Conservation (phyloP, 169 alveolate species). For the Cytauxzoon felis region DNA sequence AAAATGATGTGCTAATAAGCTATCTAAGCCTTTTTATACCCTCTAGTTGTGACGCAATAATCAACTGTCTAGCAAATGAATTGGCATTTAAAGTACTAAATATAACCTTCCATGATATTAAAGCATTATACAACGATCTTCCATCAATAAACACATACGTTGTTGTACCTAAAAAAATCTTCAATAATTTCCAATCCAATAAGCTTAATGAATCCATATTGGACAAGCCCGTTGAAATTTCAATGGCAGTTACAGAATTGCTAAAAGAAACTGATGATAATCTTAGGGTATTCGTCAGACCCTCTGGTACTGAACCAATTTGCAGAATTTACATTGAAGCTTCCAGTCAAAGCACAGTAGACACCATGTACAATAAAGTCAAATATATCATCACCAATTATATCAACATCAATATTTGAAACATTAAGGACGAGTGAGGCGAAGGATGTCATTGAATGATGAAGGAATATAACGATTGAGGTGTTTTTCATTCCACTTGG, state of each 20-base stretch:
- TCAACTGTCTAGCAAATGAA: slow-evolving; percentile 62
- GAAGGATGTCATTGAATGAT: too few relatives aligned
- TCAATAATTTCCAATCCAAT: slow-evolving; percentile 23
- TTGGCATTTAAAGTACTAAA: slow-evolving; percentile 43
- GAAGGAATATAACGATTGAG: too few relatives aligned
- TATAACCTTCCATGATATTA: slow-evolving; percentile 41
- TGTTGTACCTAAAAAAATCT: slow-evolving; percentile 22
- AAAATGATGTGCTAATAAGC: background rate
- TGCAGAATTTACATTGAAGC: slow-evolving; percentile 77
- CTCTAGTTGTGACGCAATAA: slow-evolving; percentile 59
- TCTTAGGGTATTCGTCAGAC: slow-evolving; percentile 66
- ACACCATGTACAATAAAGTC: slow-evolving; percentile 45
- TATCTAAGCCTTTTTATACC: slow-evolving; percentile 15
- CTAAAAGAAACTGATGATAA: slow-evolving; percentile 18
- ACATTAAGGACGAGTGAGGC: too few relatives aligned
- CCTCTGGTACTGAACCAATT: slow-evolving; percentile 70
- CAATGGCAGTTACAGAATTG: too few relatives aligned
- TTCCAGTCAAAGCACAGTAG: slow-evolving; percentile 61
- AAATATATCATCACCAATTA: slow-evolving; percentile 4
- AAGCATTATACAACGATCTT: slow-evolving; percentile 46
- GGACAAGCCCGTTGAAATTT: slow-evolving; percentile 62
- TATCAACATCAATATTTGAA: too few relatives aligned
- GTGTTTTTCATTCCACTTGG: too few relatives aligned
- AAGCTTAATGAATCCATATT: slow-evolving; percentile 60
- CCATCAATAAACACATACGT: slow-evolving; percentile 55